These are phyloP conservation scores for Vigna nakashimae DNA, from an alignment of 306 rosid species.

Conservation along the genomic window DNA sequence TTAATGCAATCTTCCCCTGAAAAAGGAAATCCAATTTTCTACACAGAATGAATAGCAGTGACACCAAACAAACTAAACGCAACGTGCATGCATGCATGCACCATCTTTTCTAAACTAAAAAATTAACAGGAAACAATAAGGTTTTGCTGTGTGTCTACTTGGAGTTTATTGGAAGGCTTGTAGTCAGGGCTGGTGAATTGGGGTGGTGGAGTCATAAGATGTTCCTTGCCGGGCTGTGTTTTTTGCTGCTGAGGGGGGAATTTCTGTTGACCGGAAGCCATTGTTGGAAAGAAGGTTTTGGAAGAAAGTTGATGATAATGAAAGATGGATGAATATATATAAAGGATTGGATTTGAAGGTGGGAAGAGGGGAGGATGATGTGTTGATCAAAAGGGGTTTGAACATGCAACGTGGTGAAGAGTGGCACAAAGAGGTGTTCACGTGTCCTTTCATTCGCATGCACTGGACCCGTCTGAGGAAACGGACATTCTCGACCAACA, in stretches of 20 bases:
- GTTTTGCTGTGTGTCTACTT: not conserved
- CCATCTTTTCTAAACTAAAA: no score
- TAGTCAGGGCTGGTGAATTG: slow-evolving; percentile 70
- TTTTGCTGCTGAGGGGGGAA: slow-evolving; percentile 74
- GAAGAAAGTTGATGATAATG: slow-evolving; percentile 35
- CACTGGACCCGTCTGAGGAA: slow-evolving; percentile 38
- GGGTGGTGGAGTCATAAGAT: slow-evolving; percentile 78
- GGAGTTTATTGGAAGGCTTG: slow-evolving; percentile 79
- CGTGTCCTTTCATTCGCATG: slow-evolving; percentile 43
- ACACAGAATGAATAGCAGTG: no score
- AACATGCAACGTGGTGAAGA: slow-evolving; percentile 41
- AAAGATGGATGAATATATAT: not conserved
- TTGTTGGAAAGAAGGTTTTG: slow-evolving; percentile 43
- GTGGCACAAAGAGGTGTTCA: slow-evolving; percentile 42
- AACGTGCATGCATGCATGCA: no score
- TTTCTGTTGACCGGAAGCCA: slow-evolving; percentile 70
- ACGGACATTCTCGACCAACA: slow-evolving; percentile 8
- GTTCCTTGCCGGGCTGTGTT: slow-evolving; percentile 81
- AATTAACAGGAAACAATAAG: no score
- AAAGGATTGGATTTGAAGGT: slow-evolving; percentile 19
- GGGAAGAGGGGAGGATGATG: slow-evolving; percentile 18
- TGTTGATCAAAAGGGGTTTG: not conserved
- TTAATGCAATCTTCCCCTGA: slow-evolving; percentile 81
- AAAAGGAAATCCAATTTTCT: not conserved
- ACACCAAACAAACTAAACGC: no score